Evolutionary conservation across 2,329 filamentous ascomycete genomes (phyloP), one percentile per base, ranked within the genome.

Genomic region (Fusarium udum): DNA sequence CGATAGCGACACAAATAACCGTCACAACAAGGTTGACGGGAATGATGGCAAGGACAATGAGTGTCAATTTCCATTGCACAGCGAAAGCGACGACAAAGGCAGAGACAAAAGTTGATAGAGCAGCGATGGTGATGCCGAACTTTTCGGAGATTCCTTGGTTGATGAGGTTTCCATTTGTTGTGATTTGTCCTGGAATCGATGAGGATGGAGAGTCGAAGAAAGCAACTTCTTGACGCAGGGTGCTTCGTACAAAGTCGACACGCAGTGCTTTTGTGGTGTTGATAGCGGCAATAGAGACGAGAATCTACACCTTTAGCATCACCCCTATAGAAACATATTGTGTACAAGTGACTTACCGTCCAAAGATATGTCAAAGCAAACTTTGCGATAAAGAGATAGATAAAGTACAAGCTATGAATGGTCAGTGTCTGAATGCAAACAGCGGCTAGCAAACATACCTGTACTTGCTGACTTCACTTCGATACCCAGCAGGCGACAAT

Each of bases 351-450:
- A 58, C 80, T 71, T 79, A 89, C 87, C 72, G 87, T 86, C 67
- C 88, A 87, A 24, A 88, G 75, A 69, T 90, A 90, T 1, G 84
- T 85, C n/a, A 90, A 78, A 8, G 82, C 72, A 43, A 90, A 87
- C 61, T 88, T 88, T 20, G 80, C 88, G 26, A 88, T 80, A 68
- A 90, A 90, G 4, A 91, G 81, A 74, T 89, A 90, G 20, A 90
- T 80, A 67, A 90, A 89, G 70, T 85, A 88, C n/a, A 88, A 77
- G 12, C 87, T 89, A 32, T 1, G 4, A 36, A 43, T 26, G 37
- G 26, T 74, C 39, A 74, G 31, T 32, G 20, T 40, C 12, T 4
- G 15, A 39, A 13, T 34, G 15, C 22, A 42, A 9, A 45, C 20
- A 24, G 59, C 26, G 11, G 5, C 37, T 20, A 11, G 16, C 22